Base-by-base conservation (phyloP, 179 eudicot genomes). In the Gypsophila paniculata region DNA sequence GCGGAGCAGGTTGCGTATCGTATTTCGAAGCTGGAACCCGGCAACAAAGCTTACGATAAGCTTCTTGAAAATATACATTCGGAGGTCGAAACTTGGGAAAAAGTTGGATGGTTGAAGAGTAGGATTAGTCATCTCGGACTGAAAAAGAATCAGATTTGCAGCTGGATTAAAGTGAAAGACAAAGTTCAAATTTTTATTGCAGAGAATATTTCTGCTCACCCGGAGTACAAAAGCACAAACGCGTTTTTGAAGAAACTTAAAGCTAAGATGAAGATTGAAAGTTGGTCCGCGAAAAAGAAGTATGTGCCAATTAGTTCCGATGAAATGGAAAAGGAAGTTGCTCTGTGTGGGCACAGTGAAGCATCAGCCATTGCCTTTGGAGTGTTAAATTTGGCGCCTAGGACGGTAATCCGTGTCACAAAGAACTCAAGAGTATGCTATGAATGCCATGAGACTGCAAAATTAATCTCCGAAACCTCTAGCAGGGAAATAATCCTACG, bases 91-190 rank as follows among this genome's bases (percentile, higher is more conserved):
- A 76, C 73, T 17, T 87, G 87, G 94, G 89, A 86, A 68, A 85
- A 88, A 74, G 90, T 91, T 58, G 79, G 73, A 22, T 85, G 83
- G 80, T 71, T 90, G 29, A 82, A 86, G 67, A 79, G 72, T 21
- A 86, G 51, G 59, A 86, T 87, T 80, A 74, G 75, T 11, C 79
- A 76, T 73, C 78, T 76, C 73, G 87, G 91, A 55, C 82, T 73
- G 6, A 68, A 77, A 58, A 73, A 53, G 61, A 86, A 85, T 65
- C 85, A 83, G 26, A 84, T 86, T 8, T 90, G 89, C 80, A 92
- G 98, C 68, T 90, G 98, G 96, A 87, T 92, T 54, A 88, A 84
- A 84, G 85, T 74, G 46, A 85, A 70, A 0, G 90, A 76, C 22
- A 86, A 80, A 75, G 91, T 89, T 23, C 91, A 88, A 49, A 86